A percentile compares a stretch with the other conserved stretches of the same genome.
Conservation (phyloP, 495 filamentous ascomycete species). For the Aspergillus funiculosus region DNA sequence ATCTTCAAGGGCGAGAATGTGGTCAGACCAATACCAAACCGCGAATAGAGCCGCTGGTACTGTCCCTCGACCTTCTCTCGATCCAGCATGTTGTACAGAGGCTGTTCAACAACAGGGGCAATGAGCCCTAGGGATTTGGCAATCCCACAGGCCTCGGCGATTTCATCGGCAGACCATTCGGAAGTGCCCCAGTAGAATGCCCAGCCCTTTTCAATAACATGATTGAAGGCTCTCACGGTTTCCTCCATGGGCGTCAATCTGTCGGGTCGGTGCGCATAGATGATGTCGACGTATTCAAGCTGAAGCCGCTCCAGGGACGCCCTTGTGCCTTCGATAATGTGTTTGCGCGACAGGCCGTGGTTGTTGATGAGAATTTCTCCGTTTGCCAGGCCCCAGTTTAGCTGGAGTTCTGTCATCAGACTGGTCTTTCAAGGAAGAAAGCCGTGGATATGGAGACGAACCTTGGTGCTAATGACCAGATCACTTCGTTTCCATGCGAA, state of each 20-base stretch:
- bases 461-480: conserved; percentile 81
- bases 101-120: conserved; percentile 78
- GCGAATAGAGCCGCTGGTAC: conserved; percentile 59
- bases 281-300: conserved; percentile 65
- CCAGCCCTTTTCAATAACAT: conserved; percentile 68
- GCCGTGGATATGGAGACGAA: conserved; percentile 20
- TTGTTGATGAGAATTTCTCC: conserved; percentile 67
- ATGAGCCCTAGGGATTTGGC: conserved; percentile 73
- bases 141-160: conserved; percentile 66
- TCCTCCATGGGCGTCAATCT: conserved; percentile 80
- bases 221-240: conserved; percentile 77
- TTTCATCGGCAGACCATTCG: conserved; percentile 79
- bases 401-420: conserved; percentile 27
- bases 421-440: not conserved
- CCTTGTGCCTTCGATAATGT: conserved; percentile 67
- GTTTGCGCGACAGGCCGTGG: conserved; percentile 73
- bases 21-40: conserved; percentile 66
- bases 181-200: conserved; percentile 90
- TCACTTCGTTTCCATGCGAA: conserved; percentile 68
- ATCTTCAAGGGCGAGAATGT: conserved; percentile 66
- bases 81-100: conserved; percentile 72
- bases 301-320: conserved; percentile 62
- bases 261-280: conserved; percentile 83
- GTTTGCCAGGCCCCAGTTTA: conserved; percentile 62
- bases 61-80: conserved; percentile 71